Evolutionary conservation across 2,329 filamentous ascomycete genomes (phyloP).

Genomic region (Hypoxylon sp.): DNA sequence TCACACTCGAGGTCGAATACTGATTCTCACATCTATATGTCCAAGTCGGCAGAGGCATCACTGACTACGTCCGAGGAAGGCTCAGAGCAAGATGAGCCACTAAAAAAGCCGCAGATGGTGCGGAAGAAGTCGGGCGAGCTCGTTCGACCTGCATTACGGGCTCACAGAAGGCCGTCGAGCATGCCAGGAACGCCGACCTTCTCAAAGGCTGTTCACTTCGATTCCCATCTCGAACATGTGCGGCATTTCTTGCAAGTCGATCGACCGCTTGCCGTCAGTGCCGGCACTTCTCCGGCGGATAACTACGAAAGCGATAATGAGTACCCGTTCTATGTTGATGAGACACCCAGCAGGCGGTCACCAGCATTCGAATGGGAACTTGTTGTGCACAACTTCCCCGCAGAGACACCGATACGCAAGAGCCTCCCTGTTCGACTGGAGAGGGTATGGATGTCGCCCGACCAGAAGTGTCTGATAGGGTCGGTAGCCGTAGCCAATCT

Average conservation of each 20-base stretch:
- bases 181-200: conserved; percentile 98
- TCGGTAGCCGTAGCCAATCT: conserved; percentile 89
- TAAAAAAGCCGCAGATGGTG: conserved; percentile 88
- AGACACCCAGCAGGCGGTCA: conserved; percentile 58
- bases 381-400: conserved; percentile 84
- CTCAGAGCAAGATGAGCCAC: conserved; percentile 69
- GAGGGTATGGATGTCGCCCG: conserved; percentile 85
- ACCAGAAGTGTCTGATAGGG: conserved; percentile 89
- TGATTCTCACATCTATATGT: conserved; percentile 66
- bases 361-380: conserved; percentile 89
- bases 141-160: conserved; percentile 90
- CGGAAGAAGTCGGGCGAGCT: conserved; percentile 98
- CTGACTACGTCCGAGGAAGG: conserved; percentile 73
- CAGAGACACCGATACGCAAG: conserved; percentile 73
- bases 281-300: conserved; percentile 91
- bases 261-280: conserved; percentile 94
- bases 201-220: conserved; percentile 98
- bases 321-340: conserved; percentile 82
- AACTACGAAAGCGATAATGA: conserved; percentile 88
- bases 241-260: conserved; percentile 96
- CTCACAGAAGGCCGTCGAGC: conserved; percentile 88
- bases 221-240: conserved; percentile 95
- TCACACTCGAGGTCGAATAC: conserved; percentile 70
- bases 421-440: conserved; percentile 83
- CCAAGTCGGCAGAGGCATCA: conserved; percentile 66